Percentiles rank a stretch among this genome's conserved stretches.
These are phyloP conservation scores for Penicillium cinerascens DNA, from an alignment of 495 filamentous ascomycete genomes.

Conservation along the genomic window DNA sequence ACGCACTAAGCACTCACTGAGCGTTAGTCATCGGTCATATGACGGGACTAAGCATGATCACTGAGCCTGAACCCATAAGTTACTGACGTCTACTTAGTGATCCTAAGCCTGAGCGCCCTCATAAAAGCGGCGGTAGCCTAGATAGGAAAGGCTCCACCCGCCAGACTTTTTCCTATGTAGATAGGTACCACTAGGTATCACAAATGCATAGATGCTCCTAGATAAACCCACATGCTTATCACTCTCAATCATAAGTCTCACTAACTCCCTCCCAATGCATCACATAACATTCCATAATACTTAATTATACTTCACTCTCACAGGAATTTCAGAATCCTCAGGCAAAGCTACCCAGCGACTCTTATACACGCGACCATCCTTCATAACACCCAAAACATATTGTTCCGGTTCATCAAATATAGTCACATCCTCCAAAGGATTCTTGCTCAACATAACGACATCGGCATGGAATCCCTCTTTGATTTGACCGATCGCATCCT, in stretches of 20 bases:
- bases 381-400: slow-evolving; percentile 46
- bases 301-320: slow-evolving; percentile 20
- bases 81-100: background rate
- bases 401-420: slow-evolving; percentile 45
- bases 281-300: background rate
- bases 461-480: slow-evolving; percentile 40
- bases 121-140: slow-evolving; percentile 18
- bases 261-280: background rate
- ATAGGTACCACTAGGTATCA: background rate
- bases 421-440: slow-evolving; percentile 51
- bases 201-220: too few relatives aligned
- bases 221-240: background rate
- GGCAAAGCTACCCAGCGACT: slow-evolving; percentile 41
- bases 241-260: background rate
- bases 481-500: slow-evolving; percentile 43
- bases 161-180: slow-evolving; percentile 4
- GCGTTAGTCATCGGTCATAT: too few relatives aligned
- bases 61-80: background rate
- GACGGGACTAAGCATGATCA: too few relatives aligned
- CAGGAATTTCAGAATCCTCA: slow-evolving; percentile 27
- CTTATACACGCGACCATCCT: slow-evolving; percentile 45
- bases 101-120: background rate
- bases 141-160: slow-evolving; percentile 4
- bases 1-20: too few relatives aligned
- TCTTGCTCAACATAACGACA: slow-evolving; percentile 40